Base-by-base conservation (phyloP, 352 stramenopile species). In the Globisporangium takayamanum region DNA sequence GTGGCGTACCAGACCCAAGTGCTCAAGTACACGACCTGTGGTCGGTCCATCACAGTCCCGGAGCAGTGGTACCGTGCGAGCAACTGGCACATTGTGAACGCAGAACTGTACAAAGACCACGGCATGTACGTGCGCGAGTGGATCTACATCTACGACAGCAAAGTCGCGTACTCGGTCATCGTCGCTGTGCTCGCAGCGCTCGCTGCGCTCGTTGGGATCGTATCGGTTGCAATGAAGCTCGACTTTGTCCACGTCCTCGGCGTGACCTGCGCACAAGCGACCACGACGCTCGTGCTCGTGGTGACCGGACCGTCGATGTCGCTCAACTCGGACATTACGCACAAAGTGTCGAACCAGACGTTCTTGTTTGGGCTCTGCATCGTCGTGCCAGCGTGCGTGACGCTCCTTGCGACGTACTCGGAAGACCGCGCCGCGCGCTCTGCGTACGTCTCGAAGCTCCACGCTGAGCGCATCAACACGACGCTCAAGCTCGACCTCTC, bases 391-490 rank as follows among this genome's bases (percentile, higher is more conserved):
- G 85, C 79, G 3, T 73, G 72, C 16, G 73, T 89, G 47, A 80
- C 77, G 18, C 62, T 93, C 10, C 76, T 86, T 53, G 80, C 83
- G 7, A 91, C 79, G 28, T 91, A 93, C 49, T 87, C 80, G 2
- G 78, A 89, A 65, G 83, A 93, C 55, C 78, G 83, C 39, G 76
- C 78, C 2, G 68, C 76, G 1, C 74, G 83, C 0, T 80, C 88
- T 48, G 80, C 80, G 6, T 93, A 90, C 55, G 79, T 77, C 0
- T 88, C 76, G 0, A 88, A 89, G 69, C 67, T 89, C 12, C 77
- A 76, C 53, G 83, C 80, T 0, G 80, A 93, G 49, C 76, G 83
- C 6, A 84, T 93, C 55, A 93, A 93, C 60, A 93, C 81, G 51
- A 84, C 80, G 42, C 66, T 93, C 5, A 93, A 91, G 53, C 59